Evolutionary conservation across 2,329 filamentous ascomycete genomes (phyloP).

Genomic region (Apiospora saccharicola): DNA sequence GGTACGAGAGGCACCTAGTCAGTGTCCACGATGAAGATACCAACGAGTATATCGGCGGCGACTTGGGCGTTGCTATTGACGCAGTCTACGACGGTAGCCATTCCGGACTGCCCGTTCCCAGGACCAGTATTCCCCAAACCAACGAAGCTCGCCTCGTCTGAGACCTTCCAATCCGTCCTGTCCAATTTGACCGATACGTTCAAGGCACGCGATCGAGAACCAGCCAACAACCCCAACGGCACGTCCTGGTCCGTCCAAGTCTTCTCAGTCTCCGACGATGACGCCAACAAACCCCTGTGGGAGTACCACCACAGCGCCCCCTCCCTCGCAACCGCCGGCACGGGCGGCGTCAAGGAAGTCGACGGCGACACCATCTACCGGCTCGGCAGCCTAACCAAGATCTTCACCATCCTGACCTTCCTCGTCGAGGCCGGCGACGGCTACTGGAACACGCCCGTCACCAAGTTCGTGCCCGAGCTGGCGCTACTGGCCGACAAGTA

Average conservation of each 20-base stretch:
- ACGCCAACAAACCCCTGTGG: constrained; percentile 30
- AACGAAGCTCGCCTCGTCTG: constrained; percentile 38
- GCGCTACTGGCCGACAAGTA: constrained; percentile 30
- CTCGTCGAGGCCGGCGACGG: constrained; percentile 38
- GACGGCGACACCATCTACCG: constrained; percentile 38
- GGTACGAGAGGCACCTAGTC: not conserved
- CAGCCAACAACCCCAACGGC: constrained; percentile 36
- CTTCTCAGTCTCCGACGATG: constrained; percentile 37
- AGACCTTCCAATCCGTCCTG: constrained; percentile 39
- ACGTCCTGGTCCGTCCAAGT: constrained; percentile 47
- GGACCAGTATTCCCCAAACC: constrained; percentile 46
- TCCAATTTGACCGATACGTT: constrained; percentile 42
- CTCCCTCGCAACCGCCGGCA: constrained; percentile 29
- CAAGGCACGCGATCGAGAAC: constrained; percentile 36
- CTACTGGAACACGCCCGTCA: constrained; percentile 35
- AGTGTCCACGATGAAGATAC: not conserved
- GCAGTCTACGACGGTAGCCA: not conserved
- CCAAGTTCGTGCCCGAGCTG: constrained; percentile 38
- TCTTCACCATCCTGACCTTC: constrained; percentile 43
- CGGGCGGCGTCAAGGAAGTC: constrained; percentile 34
- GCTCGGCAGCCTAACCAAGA: constrained; percentile 42
- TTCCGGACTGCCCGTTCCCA: constrained; percentile 45
- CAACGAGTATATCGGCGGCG: not conserved
- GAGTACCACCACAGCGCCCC: constrained; percentile 41
- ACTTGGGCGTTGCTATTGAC: not conserved